Base-by-base conservation (phyloP, 495 filamentous ascomycete genomes). In the Penicillium simplicissimum region DNA sequence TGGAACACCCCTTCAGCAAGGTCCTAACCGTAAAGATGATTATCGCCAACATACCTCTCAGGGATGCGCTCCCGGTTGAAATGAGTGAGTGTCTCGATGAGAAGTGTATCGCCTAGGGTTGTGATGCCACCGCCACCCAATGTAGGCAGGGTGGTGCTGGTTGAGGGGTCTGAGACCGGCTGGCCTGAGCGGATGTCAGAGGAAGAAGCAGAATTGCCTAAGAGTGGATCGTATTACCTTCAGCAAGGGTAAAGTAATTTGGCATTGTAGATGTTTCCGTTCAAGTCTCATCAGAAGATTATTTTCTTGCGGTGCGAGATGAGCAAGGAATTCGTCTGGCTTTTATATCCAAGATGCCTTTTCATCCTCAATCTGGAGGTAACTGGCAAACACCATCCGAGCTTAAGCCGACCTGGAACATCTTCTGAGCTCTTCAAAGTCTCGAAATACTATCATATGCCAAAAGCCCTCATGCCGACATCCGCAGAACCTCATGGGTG, bases 11-110 rank as follows among this genome's bases (percentile, higher is more conserved):
- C 36, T 21, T 31, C 10, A 51, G 31, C 42, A 23, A 42, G 8
- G 5, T 19, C 0, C 14, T 4, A 14, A 1, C 1, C 17, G 3
- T 3, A 28, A 31, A 8, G 11, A 38, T 15, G 28, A 7, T 4
- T 9, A n/a, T 3, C 0, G 40, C 8, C 17, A 3, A 43, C 40
- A 21, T 10, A 57, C 54, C 54, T 33, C 72, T 90, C 87, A 1
- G 87, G 85, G 40, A 89, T 87, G n/a, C 87, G 81, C 70, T 89
- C 86, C 37, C 85, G 79, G 69, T 86, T 83, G 66, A 90, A 90
- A 70, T 90, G 87, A 8, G 88, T 85, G 25, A 91, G 76, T 11
- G 37, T 67, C 45, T 69, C 63, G 23, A 72, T 40, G 28, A 75
- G 67, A 8, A 68, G 60, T 0, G 73, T 75, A 57, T 75, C 73